phyloP scores from a whole-genome alignment of 2,329 filamentous ascomycete genomes.

The Monilinia vaccinii-corymbosi region DNA sequence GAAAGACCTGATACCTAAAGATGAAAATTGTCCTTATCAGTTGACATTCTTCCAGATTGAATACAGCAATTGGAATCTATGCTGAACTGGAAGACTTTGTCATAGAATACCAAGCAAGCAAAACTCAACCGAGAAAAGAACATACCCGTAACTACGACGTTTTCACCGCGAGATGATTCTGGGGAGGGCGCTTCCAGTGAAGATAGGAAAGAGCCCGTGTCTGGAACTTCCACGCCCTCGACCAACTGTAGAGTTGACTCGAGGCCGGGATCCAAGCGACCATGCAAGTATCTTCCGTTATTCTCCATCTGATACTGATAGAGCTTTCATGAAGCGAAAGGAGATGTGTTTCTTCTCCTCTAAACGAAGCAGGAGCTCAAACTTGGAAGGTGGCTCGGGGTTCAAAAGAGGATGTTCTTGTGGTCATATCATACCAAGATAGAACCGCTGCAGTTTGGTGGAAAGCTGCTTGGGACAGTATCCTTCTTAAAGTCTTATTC shows the following conservation, averaged over 20 bases:
- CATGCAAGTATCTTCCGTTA: conserved; percentile 3
- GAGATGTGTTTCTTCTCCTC: not conserved
- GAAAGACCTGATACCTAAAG: not conserved
- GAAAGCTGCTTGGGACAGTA: not conserved
- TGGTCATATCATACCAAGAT: conserved; percentile 3
- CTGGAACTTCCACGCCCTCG: conserved; percentile 5
- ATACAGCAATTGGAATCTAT: not conserved
- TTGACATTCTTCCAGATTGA: not conserved
- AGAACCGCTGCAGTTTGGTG: not conserved
- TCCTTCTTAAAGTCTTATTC: conserved; percentile 1
- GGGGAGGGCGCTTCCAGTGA: not conserved
- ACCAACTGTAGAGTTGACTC: conserved; percentile 3
- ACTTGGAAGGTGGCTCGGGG: conserved; percentile 2
- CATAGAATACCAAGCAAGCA: conserved; percentile 3
- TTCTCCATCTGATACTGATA: conserved; percentile 1
- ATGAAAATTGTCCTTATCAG: not conserved
- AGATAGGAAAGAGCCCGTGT: not conserved
- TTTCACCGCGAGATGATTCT: not conserved
- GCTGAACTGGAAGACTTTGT: conserved; percentile 2
- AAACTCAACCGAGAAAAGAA: not conserved
- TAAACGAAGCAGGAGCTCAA: not conserved
- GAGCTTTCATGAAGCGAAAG: not conserved
- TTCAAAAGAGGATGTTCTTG: conserved; percentile 8
- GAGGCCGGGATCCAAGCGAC: conserved; percentile 3
- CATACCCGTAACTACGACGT: not conserved